Evolutionary conservation across 2,329 filamentous ascomycete genomes (phyloP).

Genomic region (Sporothrix variecibatus): DNA sequence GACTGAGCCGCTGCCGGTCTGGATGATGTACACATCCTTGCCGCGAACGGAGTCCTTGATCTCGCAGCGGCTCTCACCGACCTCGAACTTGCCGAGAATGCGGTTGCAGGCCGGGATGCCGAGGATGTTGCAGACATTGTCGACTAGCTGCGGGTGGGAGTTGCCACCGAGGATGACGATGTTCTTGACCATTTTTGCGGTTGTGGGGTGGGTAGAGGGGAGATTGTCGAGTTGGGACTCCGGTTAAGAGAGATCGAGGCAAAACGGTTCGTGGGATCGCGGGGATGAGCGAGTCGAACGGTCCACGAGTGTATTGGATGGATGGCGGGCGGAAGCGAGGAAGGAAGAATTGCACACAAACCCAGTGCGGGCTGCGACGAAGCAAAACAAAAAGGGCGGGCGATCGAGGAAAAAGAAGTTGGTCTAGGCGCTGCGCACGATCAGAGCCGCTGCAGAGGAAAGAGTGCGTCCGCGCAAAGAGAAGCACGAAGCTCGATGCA

Average conservation of each 20-base stretch:
- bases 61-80: slow-evolving; percentile 92
- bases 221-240: background rate
- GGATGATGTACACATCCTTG: slow-evolving; percentile 98
- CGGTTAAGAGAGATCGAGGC: background rate
- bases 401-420: background rate
- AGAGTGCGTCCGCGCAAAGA: slow-evolving; percentile 13
- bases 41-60: slow-evolving; percentile 95
- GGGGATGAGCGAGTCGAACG: slow-evolving; percentile 5
- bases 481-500: slow-evolving; percentile 1
- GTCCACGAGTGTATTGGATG: background rate
- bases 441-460: background rate
- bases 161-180: slow-evolving; percentile 92
- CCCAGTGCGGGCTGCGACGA: slow-evolving; percentile 3
- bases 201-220: background rate
- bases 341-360: background rate
- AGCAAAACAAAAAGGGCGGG: background rate
- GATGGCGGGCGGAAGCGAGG: background rate
- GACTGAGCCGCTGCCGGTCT: slow-evolving; percentile 87
- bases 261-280: background rate
- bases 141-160: slow-evolving; percentile 85
- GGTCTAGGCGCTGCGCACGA: slow-evolving; percentile 12
- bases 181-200: slow-evolving; percentile 77
- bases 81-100: slow-evolving; percentile 87
- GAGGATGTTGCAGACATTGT: slow-evolving; percentile 84
- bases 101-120: slow-evolving; percentile 84